Evolutionary conservation across 2,329 filamentous ascomycete genomes (phyloP).

Genomic region (Claviceps capensis): DNA sequence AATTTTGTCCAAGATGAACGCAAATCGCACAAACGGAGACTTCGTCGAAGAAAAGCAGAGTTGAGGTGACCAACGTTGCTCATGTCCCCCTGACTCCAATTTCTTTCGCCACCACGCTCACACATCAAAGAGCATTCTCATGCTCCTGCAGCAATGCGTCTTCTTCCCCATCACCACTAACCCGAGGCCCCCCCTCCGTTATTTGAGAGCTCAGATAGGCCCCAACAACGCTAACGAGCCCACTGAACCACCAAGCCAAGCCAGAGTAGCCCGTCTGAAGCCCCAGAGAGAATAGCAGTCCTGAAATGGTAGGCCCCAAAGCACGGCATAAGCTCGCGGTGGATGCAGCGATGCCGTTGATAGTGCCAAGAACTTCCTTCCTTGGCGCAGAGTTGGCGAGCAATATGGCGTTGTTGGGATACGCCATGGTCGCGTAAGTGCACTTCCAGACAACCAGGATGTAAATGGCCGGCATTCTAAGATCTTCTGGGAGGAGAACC

Average conservation of each 20-base stretch:
- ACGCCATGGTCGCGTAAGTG: conserved; percentile 79
- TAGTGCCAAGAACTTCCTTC: conserved; percentile 70
- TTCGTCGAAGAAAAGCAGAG: not conserved
- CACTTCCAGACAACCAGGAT: conserved; percentile 79
- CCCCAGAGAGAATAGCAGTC: conserved; percentile 70
- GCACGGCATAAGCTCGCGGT: conserved; percentile 81
- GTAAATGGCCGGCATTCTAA: conserved; percentile 66
- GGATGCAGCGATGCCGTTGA: conserved; percentile 86
- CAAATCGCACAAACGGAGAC: too few relatives aligned
- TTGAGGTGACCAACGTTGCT: not conserved
- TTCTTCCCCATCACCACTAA: conserved; percentile 27
- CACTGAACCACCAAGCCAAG: conserved; percentile 86
- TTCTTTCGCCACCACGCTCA: not conserved
- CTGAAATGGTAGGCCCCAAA: conserved; percentile 78
- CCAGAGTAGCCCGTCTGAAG: conserved; percentile 71
- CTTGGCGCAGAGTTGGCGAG: conserved; percentile 80
- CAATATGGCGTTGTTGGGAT: conserved; percentile 80
- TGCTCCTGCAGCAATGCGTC: conserved; percentile 20
- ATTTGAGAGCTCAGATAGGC: conserved; percentile 65
- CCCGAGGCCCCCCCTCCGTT: conserved; percentile 43
- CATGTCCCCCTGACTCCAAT: too few relatives aligned
- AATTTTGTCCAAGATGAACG: too few relatives aligned
- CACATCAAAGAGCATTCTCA: conserved; percentile 16
- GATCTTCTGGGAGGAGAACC: conserved; percentile 59
- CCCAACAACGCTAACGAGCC: conserved; percentile 59